These are phyloP conservation scores for Penicillium paxilli DNA, from an alignment of 495 filamentous ascomycete species.

Conservation along the genomic window DNA sequence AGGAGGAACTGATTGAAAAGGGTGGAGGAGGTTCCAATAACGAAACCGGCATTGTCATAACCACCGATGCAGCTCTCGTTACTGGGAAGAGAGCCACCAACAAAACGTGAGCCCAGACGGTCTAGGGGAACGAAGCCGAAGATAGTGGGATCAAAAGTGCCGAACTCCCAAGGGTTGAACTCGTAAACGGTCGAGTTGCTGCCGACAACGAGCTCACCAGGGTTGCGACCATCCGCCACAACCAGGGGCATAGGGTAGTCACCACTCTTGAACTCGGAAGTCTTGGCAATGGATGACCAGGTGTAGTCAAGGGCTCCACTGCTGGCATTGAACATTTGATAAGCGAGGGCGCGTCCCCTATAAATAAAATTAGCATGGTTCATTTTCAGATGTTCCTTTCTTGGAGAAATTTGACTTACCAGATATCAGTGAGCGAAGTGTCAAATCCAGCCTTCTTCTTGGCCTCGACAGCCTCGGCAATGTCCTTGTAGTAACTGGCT, in stretches of 20 bases:
- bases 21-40: slow-evolving; percentile 89
- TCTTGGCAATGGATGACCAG: slow-evolving; percentile 80
- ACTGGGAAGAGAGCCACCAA: slow-evolving; percentile 57
- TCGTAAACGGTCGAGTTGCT: slow-evolving; percentile 81
- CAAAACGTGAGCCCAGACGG: slow-evolving; percentile 82
- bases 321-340: slow-evolving; percentile 77
- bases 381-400: neutral
- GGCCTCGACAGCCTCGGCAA: slow-evolving; percentile 58
- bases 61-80: slow-evolving; percentile 68
- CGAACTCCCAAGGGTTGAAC: slow-evolving; percentile 88
- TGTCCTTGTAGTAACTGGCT: slow-evolving; percentile 65
- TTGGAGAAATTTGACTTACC: slow-evolving; percentile 44
- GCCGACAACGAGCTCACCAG: slow-evolving; percentile 62
- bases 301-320: slow-evolving; percentile 80
- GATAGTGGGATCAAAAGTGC: slow-evolving; percentile 77
- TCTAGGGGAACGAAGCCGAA: slow-evolving; percentile 74
- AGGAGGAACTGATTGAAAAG: slow-evolving; percentile 83
- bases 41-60: slow-evolving; percentile 81
- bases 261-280: slow-evolving; percentile 65
- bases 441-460: slow-evolving; percentile 76
- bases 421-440: slow-evolving; percentile 83
- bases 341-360: slow-evolving; percentile 71
- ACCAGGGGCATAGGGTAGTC: slow-evolving; percentile 80
- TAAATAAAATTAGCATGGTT: slow-evolving; percentile 10
- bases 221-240: slow-evolving; percentile 72